These are phyloP conservation scores for Yamadazyma friedrichii DNA, from an alignment of 1,139 yeast genomes.

Conservation along the genomic window DNA sequence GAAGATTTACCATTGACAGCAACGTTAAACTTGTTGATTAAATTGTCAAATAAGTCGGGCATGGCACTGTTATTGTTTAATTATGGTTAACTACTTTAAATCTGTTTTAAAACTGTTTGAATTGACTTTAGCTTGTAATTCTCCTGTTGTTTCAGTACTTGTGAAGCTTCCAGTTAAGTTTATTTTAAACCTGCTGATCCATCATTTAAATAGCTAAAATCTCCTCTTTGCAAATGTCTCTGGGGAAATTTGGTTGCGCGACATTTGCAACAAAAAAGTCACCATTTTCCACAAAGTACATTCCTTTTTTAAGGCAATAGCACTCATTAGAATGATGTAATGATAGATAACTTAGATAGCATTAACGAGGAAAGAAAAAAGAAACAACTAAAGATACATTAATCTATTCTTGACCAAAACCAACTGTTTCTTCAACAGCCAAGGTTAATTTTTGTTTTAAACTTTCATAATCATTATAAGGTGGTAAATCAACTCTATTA, in stretches of 20 bases:
- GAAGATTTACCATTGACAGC: conserved; percentile 36
- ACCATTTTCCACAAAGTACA: too few relatives aligned
- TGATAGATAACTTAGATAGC: too few relatives aligned
- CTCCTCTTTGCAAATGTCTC: background rate
- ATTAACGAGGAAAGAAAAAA: too few relatives aligned
- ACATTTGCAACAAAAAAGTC: too few relatives aligned
- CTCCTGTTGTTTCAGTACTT: too few relatives aligned
- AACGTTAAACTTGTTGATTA: conserved; percentile 31
- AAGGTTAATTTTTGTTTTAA: conserved; percentile 77
- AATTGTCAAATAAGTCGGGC: conserved; percentile 47
- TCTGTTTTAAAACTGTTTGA: background rate
- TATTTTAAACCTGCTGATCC: background rate
- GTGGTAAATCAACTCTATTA: conserved; percentile 90
- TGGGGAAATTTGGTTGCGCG: too few relatives aligned
- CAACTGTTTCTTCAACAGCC: conserved; percentile 93
- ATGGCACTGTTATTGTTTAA: conserved; percentile 14
- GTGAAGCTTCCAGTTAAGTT: too few relatives aligned
- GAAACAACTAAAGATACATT: too few relatives aligned
- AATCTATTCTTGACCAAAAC: conserved; percentile 85
- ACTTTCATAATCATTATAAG: conserved; percentile 71
- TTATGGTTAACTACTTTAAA: background rate
- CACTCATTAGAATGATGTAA: too few relatives aligned
- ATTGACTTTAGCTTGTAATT: too few relatives aligned
- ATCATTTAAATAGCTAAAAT: background rate
- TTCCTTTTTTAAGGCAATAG: too few relatives aligned